A percentile compares a stretch with the other conserved stretches of the same genome.
These are phyloP conservation scores for Sporothrix schenckii DNA, from an alignment of 2,329 filamentous ascomycete genomes.

Conservation along the genomic window DNA sequence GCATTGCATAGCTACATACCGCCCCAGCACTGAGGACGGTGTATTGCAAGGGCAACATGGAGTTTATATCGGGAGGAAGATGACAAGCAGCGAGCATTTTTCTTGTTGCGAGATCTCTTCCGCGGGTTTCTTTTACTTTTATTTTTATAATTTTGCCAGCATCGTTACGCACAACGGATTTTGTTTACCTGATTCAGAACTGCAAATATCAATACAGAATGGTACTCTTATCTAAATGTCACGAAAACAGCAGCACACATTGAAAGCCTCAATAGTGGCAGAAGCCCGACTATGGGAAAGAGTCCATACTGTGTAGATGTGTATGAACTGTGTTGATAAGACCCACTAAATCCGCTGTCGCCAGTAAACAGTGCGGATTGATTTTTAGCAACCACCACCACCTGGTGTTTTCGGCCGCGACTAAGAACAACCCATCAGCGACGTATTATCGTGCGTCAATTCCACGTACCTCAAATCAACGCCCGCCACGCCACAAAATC, in stretches of 20 bases:
- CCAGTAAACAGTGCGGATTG: neutral
- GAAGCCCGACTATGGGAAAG: too few relatives aligned
- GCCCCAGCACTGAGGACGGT: neutral
- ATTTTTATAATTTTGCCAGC: neutral
- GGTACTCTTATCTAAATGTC: neutral
- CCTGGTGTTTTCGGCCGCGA: conserved; percentile 11
- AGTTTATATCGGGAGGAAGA: conserved; percentile 15
- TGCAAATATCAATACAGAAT: conserved; percentile 20
- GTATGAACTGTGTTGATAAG: too few relatives aligned
- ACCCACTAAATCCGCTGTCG: neutral
- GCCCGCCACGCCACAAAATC: neutral
- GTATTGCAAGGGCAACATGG: neutral
- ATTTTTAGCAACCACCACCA: neutral
- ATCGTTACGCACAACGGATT: neutral
- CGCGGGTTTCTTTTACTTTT: neutral
- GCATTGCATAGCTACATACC: conserved; percentile 8
- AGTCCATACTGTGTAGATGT: too few relatives aligned
- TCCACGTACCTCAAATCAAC: neutral
- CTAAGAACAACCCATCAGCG: neutral
- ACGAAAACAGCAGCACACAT: neutral
- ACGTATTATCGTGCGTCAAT: neutral
- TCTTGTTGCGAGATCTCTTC: neutral
- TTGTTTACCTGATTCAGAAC: neutral
- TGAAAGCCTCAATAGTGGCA: too few relatives aligned
- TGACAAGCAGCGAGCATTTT: neutral